Evolutionary conservation across 2,329 filamentous ascomycete species (phyloP).

Genomic region (Pseudocercospora macadamiae): DNA sequence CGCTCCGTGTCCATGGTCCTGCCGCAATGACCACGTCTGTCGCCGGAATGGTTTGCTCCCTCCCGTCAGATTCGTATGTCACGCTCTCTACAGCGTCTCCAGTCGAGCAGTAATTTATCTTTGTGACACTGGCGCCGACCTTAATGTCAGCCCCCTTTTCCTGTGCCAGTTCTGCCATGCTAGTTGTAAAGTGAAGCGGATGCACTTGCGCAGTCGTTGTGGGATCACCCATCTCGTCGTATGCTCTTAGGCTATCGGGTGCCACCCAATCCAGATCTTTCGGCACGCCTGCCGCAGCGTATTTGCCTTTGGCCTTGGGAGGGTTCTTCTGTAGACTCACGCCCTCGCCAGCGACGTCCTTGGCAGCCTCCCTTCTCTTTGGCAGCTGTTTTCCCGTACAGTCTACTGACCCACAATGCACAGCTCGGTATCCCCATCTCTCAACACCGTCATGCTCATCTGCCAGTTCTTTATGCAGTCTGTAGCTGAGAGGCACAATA

Average conservation of each 20-base stretch:
- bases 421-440: constrained; percentile 82
- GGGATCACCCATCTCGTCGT: constrained; percentile 81
- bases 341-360: constrained; percentile 34
- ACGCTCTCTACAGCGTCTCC: constrained; percentile 62
- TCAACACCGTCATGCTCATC: constrained; percentile 76
- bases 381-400: constrained; percentile 50
- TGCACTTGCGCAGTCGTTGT: constrained; percentile 91
- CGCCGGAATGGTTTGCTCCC: constrained; percentile 54
- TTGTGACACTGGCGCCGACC: constrained; percentile 66
- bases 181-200: constrained; percentile 84
- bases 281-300: constrained; percentile 67
- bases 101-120: constrained; percentile 58
- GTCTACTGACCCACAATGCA: constrained; percentile 72
- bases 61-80: constrained; percentile 60
- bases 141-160: constrained; percentile 63
- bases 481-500: constrained; percentile 84
- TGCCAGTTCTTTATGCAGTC: constrained; percentile 81
- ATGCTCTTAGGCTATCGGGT: constrained; percentile 65
- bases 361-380: constrained; percentile 34
- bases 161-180: constrained; percentile 75
- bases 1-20: constrained; percentile 62
- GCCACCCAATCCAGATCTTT: constrained; percentile 84
- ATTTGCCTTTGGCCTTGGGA: constrained; percentile 47
- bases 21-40: constrained; percentile 63
- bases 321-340: constrained; percentile 59